Conservation (phyloP, 176 grass and related monocot species). For the Alopecurus myosuroides region DNA sequence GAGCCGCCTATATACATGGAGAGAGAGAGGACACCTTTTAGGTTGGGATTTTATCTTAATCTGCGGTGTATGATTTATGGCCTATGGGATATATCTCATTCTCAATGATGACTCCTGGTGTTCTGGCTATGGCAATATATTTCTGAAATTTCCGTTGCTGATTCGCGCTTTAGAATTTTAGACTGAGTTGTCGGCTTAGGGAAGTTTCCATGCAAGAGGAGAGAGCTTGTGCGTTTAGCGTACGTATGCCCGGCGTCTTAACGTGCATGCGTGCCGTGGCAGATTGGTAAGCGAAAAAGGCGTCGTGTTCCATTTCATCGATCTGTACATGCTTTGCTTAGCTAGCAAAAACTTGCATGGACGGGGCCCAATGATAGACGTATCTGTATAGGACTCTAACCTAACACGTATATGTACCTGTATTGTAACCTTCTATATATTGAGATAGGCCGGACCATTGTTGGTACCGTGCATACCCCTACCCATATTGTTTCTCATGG, state of each 20-base stretch:
- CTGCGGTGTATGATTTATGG: background rate
- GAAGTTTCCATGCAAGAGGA: background rate
- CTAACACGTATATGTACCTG: no score
- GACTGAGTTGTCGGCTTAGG: background rate
- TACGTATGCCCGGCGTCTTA: background rate
- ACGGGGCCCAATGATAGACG: no score
- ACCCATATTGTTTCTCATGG: no score
- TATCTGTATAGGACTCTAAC: no score
- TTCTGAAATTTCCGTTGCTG: background rate
- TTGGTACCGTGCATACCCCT: no score
- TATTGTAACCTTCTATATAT: no score
- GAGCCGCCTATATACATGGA: background rate
- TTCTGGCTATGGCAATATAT: background rate
- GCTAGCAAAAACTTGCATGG: background rate
- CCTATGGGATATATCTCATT: background rate
- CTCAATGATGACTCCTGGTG: background rate
- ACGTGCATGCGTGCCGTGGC: conserved; percentile 8
- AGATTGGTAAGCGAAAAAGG: background rate
- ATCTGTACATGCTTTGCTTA: background rate
- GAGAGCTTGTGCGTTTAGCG: background rate
- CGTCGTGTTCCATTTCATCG: background rate
- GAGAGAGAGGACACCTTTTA: background rate
- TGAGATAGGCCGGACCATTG: no score
- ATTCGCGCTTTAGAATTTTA: background rate
- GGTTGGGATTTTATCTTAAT: background rate